Evolutionary conservation across 1,284 basidiomycete genomes (phyloP).

Genomic region (Pascua sp.): DNA sequence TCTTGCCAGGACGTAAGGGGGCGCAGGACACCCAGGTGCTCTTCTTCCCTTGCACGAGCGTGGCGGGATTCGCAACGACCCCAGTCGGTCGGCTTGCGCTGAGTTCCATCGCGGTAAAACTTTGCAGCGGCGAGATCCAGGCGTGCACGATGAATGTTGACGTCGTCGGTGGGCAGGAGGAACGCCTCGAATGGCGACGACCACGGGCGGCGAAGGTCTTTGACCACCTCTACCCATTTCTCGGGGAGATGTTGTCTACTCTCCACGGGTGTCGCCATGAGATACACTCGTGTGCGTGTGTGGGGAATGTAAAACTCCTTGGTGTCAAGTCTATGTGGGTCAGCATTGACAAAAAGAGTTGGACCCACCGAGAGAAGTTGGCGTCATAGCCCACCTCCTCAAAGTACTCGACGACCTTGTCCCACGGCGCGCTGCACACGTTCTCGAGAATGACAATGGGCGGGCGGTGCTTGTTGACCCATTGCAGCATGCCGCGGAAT

Average conservation of each 20-base stretch:
- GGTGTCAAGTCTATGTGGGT: constrained; percentile 64
- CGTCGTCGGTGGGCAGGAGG: constrained; percentile 83
- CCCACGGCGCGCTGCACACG: constrained; percentile 88
- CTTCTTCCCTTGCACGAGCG: constrained; percentile 79
- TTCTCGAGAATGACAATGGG: constrained; percentile 91
- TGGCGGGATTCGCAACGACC: constrained; percentile 87
- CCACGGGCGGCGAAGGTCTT: constrained; percentile 71
- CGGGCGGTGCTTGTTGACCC: constrained; percentile 82
- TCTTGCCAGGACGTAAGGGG: constrained; percentile 92
- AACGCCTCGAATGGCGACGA: constrained; percentile 88
- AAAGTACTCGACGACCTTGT: constrained; percentile 70
- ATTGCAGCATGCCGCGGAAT: constrained; percentile 87
- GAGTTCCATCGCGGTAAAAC: constrained; percentile 53
- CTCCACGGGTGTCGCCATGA: constrained; percentile 58
- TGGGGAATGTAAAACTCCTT: constrained; percentile 94
- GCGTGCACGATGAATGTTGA: constrained; percentile 81
- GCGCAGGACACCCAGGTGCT: constrained; percentile 73
- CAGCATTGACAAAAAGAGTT: background rate
- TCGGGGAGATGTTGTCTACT: constrained; percentile 54
- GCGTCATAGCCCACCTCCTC: constrained; percentile 74
- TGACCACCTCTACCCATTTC: constrained; percentile 68
- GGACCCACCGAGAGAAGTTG: constrained; percentile 54
- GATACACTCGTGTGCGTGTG: constrained; percentile 83
- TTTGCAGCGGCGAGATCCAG: constrained; percentile 66
- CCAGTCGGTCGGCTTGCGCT: constrained; percentile 66